Evolutionary conservation across 345 rosid genomes (phyloP).

Genomic region (Cardiospermum halicacabum): DNA sequence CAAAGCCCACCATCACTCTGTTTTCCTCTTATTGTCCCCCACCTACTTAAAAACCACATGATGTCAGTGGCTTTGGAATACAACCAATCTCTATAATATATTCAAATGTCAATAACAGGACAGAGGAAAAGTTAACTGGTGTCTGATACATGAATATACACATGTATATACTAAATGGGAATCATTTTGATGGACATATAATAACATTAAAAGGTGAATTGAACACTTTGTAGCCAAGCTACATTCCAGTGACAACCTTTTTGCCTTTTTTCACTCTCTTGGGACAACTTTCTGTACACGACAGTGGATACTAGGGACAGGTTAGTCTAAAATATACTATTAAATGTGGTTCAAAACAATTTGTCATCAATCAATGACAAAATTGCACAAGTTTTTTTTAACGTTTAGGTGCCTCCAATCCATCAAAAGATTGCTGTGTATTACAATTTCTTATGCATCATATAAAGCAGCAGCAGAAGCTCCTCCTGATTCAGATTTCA

Average conservation of each 20-base stretch:
- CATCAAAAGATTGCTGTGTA: constrained; percentile 10
- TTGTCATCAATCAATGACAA: no score
- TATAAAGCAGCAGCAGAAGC: constrained; percentile 6
- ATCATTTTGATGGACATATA: constrained; percentile 4
- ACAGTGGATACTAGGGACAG: background rate
- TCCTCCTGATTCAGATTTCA: constrained; percentile 1
- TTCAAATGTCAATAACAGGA: background rate
- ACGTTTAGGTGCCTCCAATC: constrained; percentile 3
- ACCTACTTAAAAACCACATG: no score
- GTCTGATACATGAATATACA: background rate
- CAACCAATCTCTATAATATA: background rate
- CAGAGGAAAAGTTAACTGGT: background rate
- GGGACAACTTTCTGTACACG: constrained; percentile 8
- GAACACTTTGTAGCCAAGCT: constrained; percentile 5
- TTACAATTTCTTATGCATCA: constrained; percentile 7
- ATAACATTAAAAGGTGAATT: background rate
- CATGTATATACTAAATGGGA: background rate
- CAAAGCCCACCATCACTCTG: no score
- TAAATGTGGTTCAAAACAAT: background rate
- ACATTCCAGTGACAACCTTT: background rate
- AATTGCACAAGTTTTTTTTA: no score
- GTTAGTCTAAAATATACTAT: background rate
- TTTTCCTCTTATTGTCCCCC: no score
- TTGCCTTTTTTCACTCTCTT: background rate
- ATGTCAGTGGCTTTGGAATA: no score